A percentile compares a stretch with the other conserved stretches of the same genome.
Conservation (phyloP, 257 asterid species). For the Solanum dulcamara region DNA sequence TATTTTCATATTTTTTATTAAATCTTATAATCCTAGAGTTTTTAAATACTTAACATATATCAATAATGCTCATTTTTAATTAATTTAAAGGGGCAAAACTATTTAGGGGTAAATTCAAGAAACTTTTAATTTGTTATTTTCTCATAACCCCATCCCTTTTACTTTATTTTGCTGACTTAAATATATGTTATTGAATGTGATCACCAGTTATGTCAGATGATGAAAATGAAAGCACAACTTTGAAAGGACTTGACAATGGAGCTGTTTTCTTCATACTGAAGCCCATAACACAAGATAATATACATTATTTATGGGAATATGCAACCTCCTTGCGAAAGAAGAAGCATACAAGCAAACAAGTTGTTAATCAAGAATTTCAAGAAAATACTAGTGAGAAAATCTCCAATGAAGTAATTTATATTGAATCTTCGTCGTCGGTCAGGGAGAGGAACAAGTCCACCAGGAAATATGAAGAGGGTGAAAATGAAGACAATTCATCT, state of each 20-base stretch:
- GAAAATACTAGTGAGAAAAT: not conserved
- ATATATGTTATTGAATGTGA: not conserved
- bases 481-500: not conserved
- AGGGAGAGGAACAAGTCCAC: not conserved
- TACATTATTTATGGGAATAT: conserved; percentile 44
- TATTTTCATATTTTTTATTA: no score
- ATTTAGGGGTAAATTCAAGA: no score
- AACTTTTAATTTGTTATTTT: no score
- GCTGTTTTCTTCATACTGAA: conserved; percentile 30
- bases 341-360: not conserved
- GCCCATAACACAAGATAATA: conserved; percentile 28
- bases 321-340: conserved; percentile 11
- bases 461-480: not conserved
- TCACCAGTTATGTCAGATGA: conserved; percentile 47
- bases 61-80: no score
- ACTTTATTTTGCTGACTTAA: not conserved
- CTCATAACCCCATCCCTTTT: not conserved
- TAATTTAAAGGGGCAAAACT: no score
- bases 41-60: no score
- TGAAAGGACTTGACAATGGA: conserved; percentile 30
- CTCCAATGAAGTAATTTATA: not conserved
- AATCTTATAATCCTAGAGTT: no score
- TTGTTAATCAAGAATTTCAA: conserved; percentile 2
- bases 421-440: not conserved
- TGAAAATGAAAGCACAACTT: conserved; percentile 10